Base-by-base conservation (phyloP, 2,329 filamentous ascomycete species). In the Paecilomyces formosus region DNA sequence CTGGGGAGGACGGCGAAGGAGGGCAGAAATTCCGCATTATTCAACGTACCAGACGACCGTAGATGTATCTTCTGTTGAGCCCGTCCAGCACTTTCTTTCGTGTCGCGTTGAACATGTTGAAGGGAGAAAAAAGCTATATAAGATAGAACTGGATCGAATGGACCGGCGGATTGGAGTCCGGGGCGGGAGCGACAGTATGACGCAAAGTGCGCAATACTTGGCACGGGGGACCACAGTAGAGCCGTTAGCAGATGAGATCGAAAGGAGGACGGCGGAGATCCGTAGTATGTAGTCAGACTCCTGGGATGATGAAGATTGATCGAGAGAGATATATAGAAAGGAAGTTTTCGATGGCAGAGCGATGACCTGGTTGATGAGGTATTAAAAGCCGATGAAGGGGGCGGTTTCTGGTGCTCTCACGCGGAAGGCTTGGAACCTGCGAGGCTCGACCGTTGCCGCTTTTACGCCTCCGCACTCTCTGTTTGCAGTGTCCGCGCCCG, bases 11-110 rank as follows among this genome's bases (percentile, higher is more conserved):
- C n/a, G 18, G 11, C n/a, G 15, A 21, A 28, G 50, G 33, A 21
- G 51, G 18, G n/a, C 5, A 30, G 12, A 26, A 31, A 30, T 21
- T 33, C 35, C 28, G 31, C n/a, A 33, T 26, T n/a, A 53, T 56
- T 45, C 50, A 71, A 26, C 72, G 57, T 70, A 77, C 74, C 70
- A 77, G 64, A 58, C 74, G 74, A 68, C 75, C 75, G 66, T 77
- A 77, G 53, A 80, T 76, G 64, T 80, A 80, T 65, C 74, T 72
- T 61, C 72, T 69, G 60, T 80, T 79, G 58, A 80, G 66, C 62
- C 72, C 74, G 67, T 77, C 71, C 51, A 79, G 66, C 55, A 76
- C 68, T 66, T 71, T 74, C 58, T 72, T 71, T 62, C 75, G 76
- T 59, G 70, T 65, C 56, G 65, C 65, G 60, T 72, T 71, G 58